Evolutionary conservation across 768 basidiomycete species (phyloP).

Genomic region (Leucosporidium scottii): DNA sequence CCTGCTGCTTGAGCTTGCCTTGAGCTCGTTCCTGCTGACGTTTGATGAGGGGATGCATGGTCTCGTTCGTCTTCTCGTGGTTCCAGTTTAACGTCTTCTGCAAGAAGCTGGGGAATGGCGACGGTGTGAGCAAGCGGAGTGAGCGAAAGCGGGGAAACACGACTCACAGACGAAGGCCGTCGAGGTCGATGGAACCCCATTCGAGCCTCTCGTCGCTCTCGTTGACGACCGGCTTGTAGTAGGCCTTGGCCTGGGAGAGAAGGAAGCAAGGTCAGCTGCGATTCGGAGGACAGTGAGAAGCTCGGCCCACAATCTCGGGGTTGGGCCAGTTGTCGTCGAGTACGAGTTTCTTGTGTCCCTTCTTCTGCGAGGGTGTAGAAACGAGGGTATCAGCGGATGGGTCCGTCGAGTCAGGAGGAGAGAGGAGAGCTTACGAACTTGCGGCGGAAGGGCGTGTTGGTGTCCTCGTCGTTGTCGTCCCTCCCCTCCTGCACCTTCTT

Average conservation of each 20-base stretch:
- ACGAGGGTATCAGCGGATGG: background rate
- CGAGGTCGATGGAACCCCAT: conserved; percentile 95
- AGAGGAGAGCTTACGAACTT: conserved; percentile 26
- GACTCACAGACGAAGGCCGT: conserved; percentile 72
- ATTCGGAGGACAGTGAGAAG: conserved; percentile 18
- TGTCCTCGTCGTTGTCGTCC: conserved; percentile 64
- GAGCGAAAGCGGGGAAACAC: too few relatives aligned
- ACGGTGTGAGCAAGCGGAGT: background rate
- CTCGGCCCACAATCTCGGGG: conserved; percentile 63
- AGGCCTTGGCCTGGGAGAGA: conserved; percentile 69
- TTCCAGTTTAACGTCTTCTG: conserved; percentile 32
- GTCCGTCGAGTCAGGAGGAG: background rate
- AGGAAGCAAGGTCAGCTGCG: conserved; percentile 5
- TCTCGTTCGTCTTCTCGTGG: conserved; percentile 24
- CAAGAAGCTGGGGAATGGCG: conserved; percentile 17
- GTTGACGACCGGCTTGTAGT: conserved; percentile 84
- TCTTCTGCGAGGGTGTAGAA: conserved; percentile 56
- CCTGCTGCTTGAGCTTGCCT: conserved; percentile 7
- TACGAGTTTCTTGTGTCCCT: conserved; percentile 76
- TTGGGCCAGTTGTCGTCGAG: conserved; percentile 83
- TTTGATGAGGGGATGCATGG: conserved; percentile 34
- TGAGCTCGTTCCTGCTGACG: conserved; percentile 30
- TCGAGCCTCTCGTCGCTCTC: conserved; percentile 88
- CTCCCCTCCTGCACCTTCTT: conserved; percentile 78
- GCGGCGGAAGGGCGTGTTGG: conserved; percentile 65